Evolutionary conservation across 1,139 yeast species (phyloP).

Genomic region (Arxiozyma heterogenica): DNA sequence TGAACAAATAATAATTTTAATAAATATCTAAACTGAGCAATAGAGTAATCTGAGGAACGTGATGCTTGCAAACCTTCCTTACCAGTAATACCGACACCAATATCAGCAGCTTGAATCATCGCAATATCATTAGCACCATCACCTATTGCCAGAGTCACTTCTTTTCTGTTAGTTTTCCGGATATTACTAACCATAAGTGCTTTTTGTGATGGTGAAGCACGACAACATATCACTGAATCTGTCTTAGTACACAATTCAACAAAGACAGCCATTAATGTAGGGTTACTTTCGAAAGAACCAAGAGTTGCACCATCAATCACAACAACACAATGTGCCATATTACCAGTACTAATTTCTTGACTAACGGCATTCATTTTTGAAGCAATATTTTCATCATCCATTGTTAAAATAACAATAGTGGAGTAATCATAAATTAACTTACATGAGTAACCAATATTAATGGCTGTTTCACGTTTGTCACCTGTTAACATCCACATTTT

Average conservation of each 20-base stretch:
- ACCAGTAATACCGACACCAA: constrained; percentile 95
- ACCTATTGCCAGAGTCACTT: constrained; percentile 94
- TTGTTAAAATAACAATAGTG: constrained; percentile 67
- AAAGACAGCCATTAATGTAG: constrained; percentile 61
- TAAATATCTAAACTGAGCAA: constrained; percentile 85
- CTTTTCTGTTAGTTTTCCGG: constrained; percentile 49
- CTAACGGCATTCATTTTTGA: constrained; percentile 36
- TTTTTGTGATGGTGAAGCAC: constrained; percentile 96
- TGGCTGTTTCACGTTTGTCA: constrained; percentile 95
- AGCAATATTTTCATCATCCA: constrained; percentile 47
- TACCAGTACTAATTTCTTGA: constrained; percentile 44
- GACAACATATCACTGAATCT: constrained; percentile 87
- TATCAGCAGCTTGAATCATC: constrained; percentile 97
- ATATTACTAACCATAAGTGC: constrained; percentile 80
- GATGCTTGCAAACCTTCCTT: constrained; percentile 97
- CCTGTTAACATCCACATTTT: constrained; percentile 98
- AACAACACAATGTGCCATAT: constrained; percentile 85
- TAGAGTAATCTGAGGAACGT: constrained; percentile 85
- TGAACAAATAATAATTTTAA: constrained; percentile 80
- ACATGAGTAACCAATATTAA: constrained; percentile 92
- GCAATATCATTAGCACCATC: constrained; percentile 99
- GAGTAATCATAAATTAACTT: constrained; percentile 88
- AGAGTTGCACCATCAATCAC: constrained; percentile 90
- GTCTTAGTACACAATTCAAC: constrained; percentile 77
- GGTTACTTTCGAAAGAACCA: constrained; percentile 60